Evolutionary conservation across 2,329 filamentous ascomycete genomes (phyloP), one percentile per base, ranked within the genome.

Genomic region (Helotiales sp.): DNA sequence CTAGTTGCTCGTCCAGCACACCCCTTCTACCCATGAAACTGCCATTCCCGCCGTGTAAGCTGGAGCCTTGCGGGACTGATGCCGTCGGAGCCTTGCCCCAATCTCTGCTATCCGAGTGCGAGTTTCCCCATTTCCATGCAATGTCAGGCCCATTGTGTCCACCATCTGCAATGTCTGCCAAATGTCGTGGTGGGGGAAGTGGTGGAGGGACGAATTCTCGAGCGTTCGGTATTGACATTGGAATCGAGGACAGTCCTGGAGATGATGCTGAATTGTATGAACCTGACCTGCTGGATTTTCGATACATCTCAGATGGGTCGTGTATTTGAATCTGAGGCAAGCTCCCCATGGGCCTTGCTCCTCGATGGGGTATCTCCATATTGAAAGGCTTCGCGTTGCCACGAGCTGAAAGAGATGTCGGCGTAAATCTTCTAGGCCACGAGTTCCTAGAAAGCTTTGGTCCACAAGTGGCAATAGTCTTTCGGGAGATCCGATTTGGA

Each of bases 211-310:
- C 58, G n/a, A 77, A 71, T 32, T 83, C 81, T 74, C 84, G 82
- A 67, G 84, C 82, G 75, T 85, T 83, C 59, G 87, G 87, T 76
- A 91, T 90, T 68, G 87, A 82, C 86, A 91, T 87, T 71, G 87
- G 85, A 69, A 83, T 83, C 69, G 82, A 78, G 55, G 80, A 75
- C 59, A 77, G 77, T 68, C 80, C 74, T 64, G 78, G 79, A 49
- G 82, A 78, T 64, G 80, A 77, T 15, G 65, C 68, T 17, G 71
- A 75, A 62, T 71, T 72, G 65, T 74, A 73, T 13, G 70, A 73
- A 61, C 52, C 73, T 13, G 73, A 73, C 57, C 73, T 70, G 68
- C 70, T 74, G 24, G 73, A 69, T 10, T 54, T 70, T 66, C 68
- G 67, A 65, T 68, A 73, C 63, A 75, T 75, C 54, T 78, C 76